phyloP scores from a whole-genome alignment of 352 stramenopile genomes.

The Poterioochromonas sp. region DNA sequence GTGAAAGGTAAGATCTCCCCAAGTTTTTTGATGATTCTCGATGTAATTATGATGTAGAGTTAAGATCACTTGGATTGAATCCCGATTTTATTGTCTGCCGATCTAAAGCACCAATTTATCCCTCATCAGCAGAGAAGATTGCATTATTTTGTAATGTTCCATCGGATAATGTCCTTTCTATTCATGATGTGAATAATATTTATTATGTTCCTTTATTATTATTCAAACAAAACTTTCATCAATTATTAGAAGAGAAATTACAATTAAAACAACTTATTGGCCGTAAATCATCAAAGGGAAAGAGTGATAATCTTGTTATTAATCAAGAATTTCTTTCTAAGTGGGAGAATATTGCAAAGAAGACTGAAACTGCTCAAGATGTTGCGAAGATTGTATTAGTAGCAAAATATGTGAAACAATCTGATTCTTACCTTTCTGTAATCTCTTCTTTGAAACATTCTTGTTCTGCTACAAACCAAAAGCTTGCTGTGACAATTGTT shows the following conservation, averaged over 20 bases:
- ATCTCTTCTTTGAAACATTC: slow-evolving; percentile 27
- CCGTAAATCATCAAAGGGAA: too few relatives aligned
- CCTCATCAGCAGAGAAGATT: slow-evolving; percentile 73
- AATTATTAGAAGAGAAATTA: slow-evolving; percentile 72
- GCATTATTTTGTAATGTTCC: slow-evolving; percentile 88
- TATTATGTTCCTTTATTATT: slow-evolving; percentile 88
- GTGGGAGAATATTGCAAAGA: neutral
- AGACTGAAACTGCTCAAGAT: neutral
- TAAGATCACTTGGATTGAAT: slow-evolving; percentile 51
- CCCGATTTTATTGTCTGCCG: slow-evolving; percentile 88
- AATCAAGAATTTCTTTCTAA: neutral
- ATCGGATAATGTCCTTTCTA: slow-evolving; percentile 77
- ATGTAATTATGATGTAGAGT: slow-evolving; percentile 11
- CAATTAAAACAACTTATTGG: too few relatives aligned
- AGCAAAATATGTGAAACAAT: slow-evolving; percentile 87
- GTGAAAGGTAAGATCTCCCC: slow-evolving; percentile 61
- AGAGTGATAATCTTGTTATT: neutral
- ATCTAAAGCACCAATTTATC: slow-evolving; percentile 64
- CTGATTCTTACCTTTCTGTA: slow-evolving; percentile 77
- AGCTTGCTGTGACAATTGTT: slow-evolving; percentile 86
- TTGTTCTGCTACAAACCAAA: slow-evolving; percentile 55
- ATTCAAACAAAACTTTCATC: slow-evolving; percentile 75
- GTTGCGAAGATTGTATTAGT: slow-evolving; percentile 61
- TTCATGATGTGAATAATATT: slow-evolving; percentile 91
- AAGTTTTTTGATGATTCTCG: neutral